These are phyloP conservation scores for Penicillium sp. DNA, from an alignment of 2,329 filamentous ascomycete species.

Conservation along the genomic window DNA sequence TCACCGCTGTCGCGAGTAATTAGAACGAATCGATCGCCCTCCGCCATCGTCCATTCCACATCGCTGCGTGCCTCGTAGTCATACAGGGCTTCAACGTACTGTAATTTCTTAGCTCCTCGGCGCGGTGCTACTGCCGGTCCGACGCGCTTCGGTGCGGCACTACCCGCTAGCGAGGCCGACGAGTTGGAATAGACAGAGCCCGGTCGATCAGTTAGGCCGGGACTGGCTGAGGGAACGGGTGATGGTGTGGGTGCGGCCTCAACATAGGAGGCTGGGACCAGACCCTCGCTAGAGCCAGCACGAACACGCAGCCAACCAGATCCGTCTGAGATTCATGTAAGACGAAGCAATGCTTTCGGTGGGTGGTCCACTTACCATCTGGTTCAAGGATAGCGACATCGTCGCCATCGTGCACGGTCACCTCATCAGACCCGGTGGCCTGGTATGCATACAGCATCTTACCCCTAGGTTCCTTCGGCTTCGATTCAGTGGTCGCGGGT, in stretches of 20 bases:
- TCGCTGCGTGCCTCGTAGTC: conserved; percentile 85
- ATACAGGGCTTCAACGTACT: conserved; percentile 90
- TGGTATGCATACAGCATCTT: conserved; percentile 91
- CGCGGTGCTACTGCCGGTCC: conserved; percentile 88
- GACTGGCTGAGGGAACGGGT: conserved; percentile 36
- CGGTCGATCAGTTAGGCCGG: conserved; percentile 54
- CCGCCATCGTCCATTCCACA: conserved; percentile 82
- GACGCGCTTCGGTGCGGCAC: conserved; percentile 69
- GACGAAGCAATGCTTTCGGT: background rate
- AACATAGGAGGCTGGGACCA: conserved; percentile 84
- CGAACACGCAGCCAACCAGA: conserved; percentile 88
- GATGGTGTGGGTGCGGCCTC: conserved; percentile 59
- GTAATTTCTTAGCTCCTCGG: conserved; percentile 87
- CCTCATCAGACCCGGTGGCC: conserved; percentile 74
- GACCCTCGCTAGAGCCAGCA: conserved; percentile 68
- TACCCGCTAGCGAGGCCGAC: conserved; percentile 63
- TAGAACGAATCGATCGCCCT: conserved; percentile 89
- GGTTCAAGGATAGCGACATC: conserved; percentile 77
- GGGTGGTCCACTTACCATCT: conserved; percentile 65
- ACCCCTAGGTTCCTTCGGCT: conserved; percentile 61
- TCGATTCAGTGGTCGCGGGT: conserved; percentile 52
- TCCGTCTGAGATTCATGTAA: conserved; percentile 60
- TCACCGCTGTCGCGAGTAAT: conserved; percentile 85
- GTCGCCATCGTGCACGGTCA: conserved; percentile 74
- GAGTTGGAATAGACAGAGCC: conserved; percentile 77